These are phyloP conservation scores for Juncus effusus DNA, from an alignment of 176 grass and related monocot genomes.

Conservation along the genomic window DNA sequence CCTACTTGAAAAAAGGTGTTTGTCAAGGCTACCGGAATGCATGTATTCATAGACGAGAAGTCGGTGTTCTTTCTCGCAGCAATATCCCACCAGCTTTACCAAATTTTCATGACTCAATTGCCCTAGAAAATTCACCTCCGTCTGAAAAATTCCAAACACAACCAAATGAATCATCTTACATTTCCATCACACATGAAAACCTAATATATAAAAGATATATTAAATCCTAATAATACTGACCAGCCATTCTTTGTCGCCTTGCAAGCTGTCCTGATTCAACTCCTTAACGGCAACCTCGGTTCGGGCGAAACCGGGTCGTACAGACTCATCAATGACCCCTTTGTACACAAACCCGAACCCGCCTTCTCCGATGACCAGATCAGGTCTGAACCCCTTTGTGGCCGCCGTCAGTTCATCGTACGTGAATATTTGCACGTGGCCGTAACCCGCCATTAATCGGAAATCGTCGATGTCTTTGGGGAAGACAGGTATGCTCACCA, in stretches of 20 bases:
- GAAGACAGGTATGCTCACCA: constrained; percentile 12
- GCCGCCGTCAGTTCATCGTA: constrained; percentile 47
- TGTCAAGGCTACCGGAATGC: constrained; percentile 72
- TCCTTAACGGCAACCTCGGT: constrained; percentile 56
- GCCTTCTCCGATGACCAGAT: constrained; percentile 59
- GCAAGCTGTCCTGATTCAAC: constrained; percentile 60
- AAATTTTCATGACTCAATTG: constrained; percentile 56
- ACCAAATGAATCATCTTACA: not conserved
- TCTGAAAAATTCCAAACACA: constrained; percentile 32
- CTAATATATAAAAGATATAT: too few species aligned
- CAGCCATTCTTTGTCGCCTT: constrained; percentile 87
- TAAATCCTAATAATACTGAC: constrained; percentile 19
- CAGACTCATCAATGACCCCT: constrained; percentile 29
- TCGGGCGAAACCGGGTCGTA: constrained; percentile 15
- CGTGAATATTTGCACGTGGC: constrained; percentile 46
- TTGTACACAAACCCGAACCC: constrained; percentile 75
- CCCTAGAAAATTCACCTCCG: constrained; percentile 70
- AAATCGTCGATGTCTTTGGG: constrained; percentile 75
- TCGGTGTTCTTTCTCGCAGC: constrained; percentile 74
- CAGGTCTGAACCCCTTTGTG: constrained; percentile 48
- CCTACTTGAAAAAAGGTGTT: constrained; percentile 68
- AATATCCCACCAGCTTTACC: constrained; percentile 77
- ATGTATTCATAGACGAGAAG: constrained; percentile 81
- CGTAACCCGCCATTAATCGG: constrained; percentile 48
- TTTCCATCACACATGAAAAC: too few species aligned